Conservation (phyloP, 2,329 filamentous ascomycete species). For the Parastagonospora avenae region DNA sequence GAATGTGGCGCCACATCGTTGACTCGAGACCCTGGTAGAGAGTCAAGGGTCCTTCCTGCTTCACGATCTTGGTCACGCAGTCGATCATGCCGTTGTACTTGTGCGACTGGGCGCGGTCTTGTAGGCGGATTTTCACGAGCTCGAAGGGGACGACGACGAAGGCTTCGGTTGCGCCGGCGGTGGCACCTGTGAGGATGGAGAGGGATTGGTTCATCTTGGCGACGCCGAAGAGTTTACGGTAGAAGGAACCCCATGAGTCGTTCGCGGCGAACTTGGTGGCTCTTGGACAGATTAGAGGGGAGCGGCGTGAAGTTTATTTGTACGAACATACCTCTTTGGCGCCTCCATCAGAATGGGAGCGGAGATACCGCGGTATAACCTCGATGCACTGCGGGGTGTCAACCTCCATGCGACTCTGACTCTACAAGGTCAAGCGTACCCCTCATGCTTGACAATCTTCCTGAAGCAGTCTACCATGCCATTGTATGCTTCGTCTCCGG, state of each 20-base stretch:
- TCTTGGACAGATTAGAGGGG: constrained; percentile 49
- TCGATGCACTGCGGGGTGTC: constrained; percentile 67
- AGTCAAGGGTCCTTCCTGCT: constrained; percentile 80
- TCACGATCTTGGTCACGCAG: constrained; percentile 79
- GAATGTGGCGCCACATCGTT: constrained; percentile 92
- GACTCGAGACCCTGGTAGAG: constrained; percentile 97
- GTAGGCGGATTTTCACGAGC: constrained; percentile 96
- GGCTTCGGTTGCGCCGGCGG: constrained; percentile 91
- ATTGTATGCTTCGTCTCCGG: constrained; percentile 84
- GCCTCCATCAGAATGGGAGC: constrained; percentile 98
- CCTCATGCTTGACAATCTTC: constrained; percentile 96
- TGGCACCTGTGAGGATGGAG: constrained; percentile 90
- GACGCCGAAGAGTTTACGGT: constrained; percentile 82
- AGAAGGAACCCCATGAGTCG: constrained; percentile 96
- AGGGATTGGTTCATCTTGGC: constrained; percentile 89
- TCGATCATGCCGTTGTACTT: constrained; percentile 86
- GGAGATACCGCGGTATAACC: constrained; percentile 92
- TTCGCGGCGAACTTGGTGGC: constrained; percentile 99
- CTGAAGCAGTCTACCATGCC: constrained; percentile 98
- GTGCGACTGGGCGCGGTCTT: constrained; percentile 90
- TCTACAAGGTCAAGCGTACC: constrained; percentile 60
- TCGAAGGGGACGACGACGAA: constrained; percentile 99
- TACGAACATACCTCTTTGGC: constrained; percentile 68
- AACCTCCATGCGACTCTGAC: constrained; percentile 8
- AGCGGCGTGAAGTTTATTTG: neutral